Base-by-base conservation (phyloP, 139 green algal species). In the Picochlorum sp. region DNA sequence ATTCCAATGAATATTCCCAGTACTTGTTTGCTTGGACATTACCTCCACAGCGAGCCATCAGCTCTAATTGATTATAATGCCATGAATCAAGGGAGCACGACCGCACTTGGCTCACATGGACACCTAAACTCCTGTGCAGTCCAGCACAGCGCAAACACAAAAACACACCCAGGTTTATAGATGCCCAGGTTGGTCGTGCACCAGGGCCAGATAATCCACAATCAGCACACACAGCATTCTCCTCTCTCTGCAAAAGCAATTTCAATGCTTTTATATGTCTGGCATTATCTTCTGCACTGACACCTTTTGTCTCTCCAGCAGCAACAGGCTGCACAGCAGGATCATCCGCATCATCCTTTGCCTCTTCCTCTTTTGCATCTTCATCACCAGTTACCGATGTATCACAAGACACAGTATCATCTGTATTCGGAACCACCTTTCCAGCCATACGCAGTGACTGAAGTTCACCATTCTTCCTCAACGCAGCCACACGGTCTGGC, bases 261-360 rank as follows among this genome's bases (percentile, higher is more conserved):
- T 70, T 67, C 31, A 91, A 65, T 21, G 71, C 70, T 6, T 73
- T 68, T 58, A 91, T 65, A 34, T 85, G 66, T 28, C 72, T 62
- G 70, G 75, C 78, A 67, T 90, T 91, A 41, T 86, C 81, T 70
- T 89, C 82, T 70, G 86, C 77, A 21, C 77, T 85, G 18, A 90
- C 77, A 23, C 85, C 85, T 66, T 92, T 92, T 26, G 71, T 89
- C 69, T 91, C 85, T 0, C 85, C 85, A 8, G 83, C 83, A 38
- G 75, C 75, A 9, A 37, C 18, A 52, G 1, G 16, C 47, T 24
- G 16, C 47, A 31, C 23, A 7, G 6, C 21, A 2, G 21, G 18
- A 59, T 15, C 51, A 20, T 30, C 26, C 14, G 3, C 15, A 49
- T 31, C 34, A 34, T 24, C n/a, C 14, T 59, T 20, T 30, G 15